Conservation (phyloP, 768 basidiomycete genomes). For the Suillus fuscotomentosus region DNA sequence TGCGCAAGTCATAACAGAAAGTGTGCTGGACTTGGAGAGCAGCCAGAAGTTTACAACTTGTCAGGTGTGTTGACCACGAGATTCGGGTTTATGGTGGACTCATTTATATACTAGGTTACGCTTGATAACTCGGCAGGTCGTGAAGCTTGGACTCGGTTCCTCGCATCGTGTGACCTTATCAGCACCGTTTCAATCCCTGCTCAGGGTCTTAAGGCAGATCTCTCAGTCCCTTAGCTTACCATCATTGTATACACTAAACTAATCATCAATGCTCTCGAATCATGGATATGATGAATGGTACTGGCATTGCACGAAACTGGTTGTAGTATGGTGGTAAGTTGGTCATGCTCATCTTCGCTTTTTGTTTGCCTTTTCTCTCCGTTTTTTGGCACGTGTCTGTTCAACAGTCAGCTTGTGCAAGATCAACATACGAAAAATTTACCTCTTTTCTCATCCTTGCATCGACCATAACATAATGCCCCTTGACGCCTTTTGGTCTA, state of each 20-base stretch:
- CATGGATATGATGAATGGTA: background rate
- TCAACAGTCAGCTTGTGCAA: constrained; percentile 8
- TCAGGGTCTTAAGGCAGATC: constrained; percentile 13
- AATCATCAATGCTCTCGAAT: background rate
- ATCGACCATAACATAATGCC: constrained; percentile 93
- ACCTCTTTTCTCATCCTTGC: constrained; percentile 93
- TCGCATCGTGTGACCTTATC: constrained; percentile 43
- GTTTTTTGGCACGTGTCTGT: constrained; percentile 82
- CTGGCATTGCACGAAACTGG: background rate
- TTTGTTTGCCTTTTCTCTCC: constrained; percentile 72
- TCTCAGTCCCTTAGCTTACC: background rate
- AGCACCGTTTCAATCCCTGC: constrained; percentile 29
- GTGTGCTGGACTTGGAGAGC: constrained; percentile 51
- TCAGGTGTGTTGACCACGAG: constrained; percentile 41
- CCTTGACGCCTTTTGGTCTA: constrained; percentile 93
- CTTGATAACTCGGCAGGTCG: constrained; percentile 39
- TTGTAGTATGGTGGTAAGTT: background rate
- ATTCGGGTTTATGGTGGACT: background rate
- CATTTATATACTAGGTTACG: constrained; percentile 38
- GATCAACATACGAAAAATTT: background rate
- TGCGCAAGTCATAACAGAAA: constrained; percentile 41
- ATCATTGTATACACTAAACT: background rate
- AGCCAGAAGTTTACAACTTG: constrained; percentile 50
- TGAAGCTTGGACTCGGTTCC: constrained; percentile 45
- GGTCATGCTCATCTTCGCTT: constrained; percentile 41